A percentile compares a stretch with the other conserved stretches of the same genome.
Conservation (phyloP, 1,139 yeast species). For the Yamadazyma conglobata region DNA sequence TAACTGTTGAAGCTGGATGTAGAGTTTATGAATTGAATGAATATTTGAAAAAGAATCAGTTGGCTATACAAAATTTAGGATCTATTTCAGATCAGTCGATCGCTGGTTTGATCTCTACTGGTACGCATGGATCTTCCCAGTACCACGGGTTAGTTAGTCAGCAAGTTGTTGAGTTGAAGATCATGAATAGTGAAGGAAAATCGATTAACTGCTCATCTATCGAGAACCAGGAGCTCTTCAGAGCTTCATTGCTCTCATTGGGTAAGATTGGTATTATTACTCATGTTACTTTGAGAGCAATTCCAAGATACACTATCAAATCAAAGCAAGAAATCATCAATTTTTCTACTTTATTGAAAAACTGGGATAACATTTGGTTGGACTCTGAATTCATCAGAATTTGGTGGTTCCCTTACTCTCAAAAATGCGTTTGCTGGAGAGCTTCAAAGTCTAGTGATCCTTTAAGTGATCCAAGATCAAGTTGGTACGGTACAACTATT, state of each 20-base stretch:
- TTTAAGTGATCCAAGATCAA: constrained; percentile 60
- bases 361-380: constrained; percentile 79
- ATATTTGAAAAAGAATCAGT: constrained; percentile 55
- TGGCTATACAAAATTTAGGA: constrained; percentile 89
- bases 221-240: constrained; percentile 66
- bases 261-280: constrained; percentile 92
- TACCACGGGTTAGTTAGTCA: constrained; percentile 88
- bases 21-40: constrained; percentile 77
- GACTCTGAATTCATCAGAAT: constrained; percentile 86
- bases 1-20: constrained; percentile 90
- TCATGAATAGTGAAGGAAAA: constrained; percentile 73
- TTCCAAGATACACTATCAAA: constrained; percentile 79
- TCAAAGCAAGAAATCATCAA: constrained; percentile 79
- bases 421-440: constrained; percentile 85
- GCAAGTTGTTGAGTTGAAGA: constrained; percentile 73
- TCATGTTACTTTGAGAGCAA: constrained; percentile 80
- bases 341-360: constrained; percentile 63
- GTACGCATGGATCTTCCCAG: constrained; percentile 94
- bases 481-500: constrained; percentile 81
- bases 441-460: constrained; percentile 70
- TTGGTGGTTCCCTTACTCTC: constrained; percentile 98
- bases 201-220: constrained; percentile 65
- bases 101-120: constrained; percentile 93
- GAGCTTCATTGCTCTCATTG: constrained; percentile 80
- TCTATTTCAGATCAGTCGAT: constrained; percentile 91